Conservation (phyloP, 2,329 filamentous ascomycete species). For the Verticillium nubilum region DNA sequence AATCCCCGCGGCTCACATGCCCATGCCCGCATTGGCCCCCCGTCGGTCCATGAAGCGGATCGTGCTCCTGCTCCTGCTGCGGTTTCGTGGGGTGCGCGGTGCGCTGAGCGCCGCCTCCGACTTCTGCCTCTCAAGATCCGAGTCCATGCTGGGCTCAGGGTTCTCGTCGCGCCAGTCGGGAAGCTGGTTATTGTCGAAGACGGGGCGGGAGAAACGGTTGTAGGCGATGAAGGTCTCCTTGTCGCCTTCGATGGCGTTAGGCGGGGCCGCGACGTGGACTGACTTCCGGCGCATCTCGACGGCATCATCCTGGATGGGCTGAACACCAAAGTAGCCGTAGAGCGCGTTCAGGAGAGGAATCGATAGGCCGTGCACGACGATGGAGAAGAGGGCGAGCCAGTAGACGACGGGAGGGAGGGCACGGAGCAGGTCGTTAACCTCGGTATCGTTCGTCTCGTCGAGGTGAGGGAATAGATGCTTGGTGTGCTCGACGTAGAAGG, state of each 20-base stretch:
- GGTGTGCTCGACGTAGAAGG: slow-evolving; percentile 62
- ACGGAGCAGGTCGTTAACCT: slow-evolving; percentile 26
- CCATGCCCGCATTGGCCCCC: not conserved
- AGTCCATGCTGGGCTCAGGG: not conserved
- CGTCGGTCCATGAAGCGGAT: slow-evolving; percentile 2
- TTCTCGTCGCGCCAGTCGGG: slow-evolving; percentile 5
- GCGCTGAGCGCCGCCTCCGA: slow-evolving; percentile 1
- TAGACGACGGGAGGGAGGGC: slow-evolving; percentile 34
- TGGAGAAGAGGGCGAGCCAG: slow-evolving; percentile 34
- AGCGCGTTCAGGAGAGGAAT: slow-evolving; percentile 36
- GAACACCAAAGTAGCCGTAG: slow-evolving; percentile 31
- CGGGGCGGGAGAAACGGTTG: slow-evolving; percentile 41
- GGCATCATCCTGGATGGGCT: slow-evolving; percentile 36
- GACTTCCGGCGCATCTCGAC: slow-evolving; percentile 31
- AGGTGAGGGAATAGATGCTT: slow-evolving; percentile 32
- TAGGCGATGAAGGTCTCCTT: slow-evolving; percentile 35
- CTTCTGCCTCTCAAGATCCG: slow-evolving; percentile 1
- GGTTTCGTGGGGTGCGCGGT: not conserved
- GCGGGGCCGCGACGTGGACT: slow-evolving; percentile 26
- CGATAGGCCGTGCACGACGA: slow-evolving; percentile 40
- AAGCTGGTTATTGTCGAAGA: slow-evolving; percentile 10
- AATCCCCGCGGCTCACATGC: not conserved
- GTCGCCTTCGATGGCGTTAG: slow-evolving; percentile 32
- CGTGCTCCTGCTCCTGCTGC: slow-evolving; percentile 2
- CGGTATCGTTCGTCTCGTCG: slow-evolving; percentile 26